Evolutionary conservation across 2,329 filamentous ascomycete genomes (phyloP).

Genomic region (Nigrospora sphaerica): DNA sequence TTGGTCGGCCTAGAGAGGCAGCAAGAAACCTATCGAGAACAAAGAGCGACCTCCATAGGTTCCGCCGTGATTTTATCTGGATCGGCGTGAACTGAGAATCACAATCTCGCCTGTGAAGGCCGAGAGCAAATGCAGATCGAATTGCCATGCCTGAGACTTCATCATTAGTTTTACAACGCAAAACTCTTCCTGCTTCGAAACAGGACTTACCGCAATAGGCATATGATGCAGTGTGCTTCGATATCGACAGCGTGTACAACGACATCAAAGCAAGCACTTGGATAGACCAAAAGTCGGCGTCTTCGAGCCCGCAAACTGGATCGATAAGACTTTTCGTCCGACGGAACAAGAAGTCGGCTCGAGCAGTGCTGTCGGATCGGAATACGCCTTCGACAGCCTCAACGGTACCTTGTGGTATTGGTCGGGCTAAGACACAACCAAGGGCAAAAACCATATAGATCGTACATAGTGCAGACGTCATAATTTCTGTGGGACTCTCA

Average conservation of each 20-base stretch:
- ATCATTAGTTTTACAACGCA: neutral
- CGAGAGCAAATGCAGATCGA: conserved; percentile 54
- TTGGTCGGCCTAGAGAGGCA: conserved; percentile 54
- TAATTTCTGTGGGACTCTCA: conserved; percentile 39
- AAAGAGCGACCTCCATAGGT: conserved; percentile 58
- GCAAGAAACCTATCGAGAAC: conserved; percentile 58
- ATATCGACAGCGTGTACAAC: conserved; percentile 56
- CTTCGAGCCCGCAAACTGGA: conserved; percentile 43
- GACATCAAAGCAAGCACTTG: conserved; percentile 58
- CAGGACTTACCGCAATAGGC: conserved; percentile 44
- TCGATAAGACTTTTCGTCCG: conserved; percentile 47
- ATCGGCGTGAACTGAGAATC: conserved; percentile 42
- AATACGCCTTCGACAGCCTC: conserved; percentile 44
- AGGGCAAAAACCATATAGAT: conserved; percentile 57
- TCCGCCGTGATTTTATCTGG: conserved; percentile 42
- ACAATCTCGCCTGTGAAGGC: conserved; percentile 54
- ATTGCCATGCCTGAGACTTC: conserved; percentile 50
- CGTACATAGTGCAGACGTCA: conserved; percentile 47
- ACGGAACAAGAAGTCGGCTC: conserved; percentile 56
- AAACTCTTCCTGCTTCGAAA: neutral
- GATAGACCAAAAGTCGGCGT: conserved; percentile 58
- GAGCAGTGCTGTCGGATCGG: conserved; percentile 31
- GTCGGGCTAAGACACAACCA: conserved; percentile 52
- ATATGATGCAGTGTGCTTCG: conserved; percentile 57
- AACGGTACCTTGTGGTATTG: conserved; percentile 38